phyloP scores from a whole-genome alignment of 768 basidiomycete genomes.

The Gymnopilus junonius region DNA sequence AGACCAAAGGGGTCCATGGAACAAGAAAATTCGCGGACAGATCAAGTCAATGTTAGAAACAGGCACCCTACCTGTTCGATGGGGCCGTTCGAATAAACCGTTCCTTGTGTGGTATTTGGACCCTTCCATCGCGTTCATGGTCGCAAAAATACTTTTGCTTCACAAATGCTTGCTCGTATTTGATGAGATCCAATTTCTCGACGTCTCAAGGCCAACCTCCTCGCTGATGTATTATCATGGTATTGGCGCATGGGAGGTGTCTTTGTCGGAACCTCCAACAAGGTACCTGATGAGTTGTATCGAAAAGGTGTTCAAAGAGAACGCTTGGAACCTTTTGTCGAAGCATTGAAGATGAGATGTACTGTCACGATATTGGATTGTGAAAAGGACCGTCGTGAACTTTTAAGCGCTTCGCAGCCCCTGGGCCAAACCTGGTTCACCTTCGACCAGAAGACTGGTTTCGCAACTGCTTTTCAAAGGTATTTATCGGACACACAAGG shows the following conservation, averaged over 20 bases:
- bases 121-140: constrained; percentile 46
- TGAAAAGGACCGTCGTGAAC: constrained; percentile 50
- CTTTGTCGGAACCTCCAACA: constrained; percentile 53
- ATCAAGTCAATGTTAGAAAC: constrained; percentile 36
- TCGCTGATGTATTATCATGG: constrained; percentile 59
- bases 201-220: constrained; percentile 59
- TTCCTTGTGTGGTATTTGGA: constrained; percentile 24
- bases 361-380: constrained; percentile 50
- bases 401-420: constrained; percentile 16
- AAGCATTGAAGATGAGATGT: constrained; percentile 55
- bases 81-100: constrained; percentile 24
- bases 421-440: constrained; percentile 36
- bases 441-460: constrained; percentile 6
- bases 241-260: constrained; percentile 69
- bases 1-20: constrained; percentile 29
- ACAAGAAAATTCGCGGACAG: constrained; percentile 25
- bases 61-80: constrained; percentile 31
- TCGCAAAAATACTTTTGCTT: constrained; percentile 50
- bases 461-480: not conserved
- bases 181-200: constrained; percentile 64
- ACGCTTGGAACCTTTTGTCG: constrained; percentile 59
- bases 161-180: constrained; percentile 56
- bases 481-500: not conserved
- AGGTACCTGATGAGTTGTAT: constrained; percentile 58
- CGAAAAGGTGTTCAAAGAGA: constrained; percentile 60